Evolutionary conservation across 2,329 filamentous ascomycete genomes (phyloP).

Genomic region (Exutisphaerella laricina): DNA sequence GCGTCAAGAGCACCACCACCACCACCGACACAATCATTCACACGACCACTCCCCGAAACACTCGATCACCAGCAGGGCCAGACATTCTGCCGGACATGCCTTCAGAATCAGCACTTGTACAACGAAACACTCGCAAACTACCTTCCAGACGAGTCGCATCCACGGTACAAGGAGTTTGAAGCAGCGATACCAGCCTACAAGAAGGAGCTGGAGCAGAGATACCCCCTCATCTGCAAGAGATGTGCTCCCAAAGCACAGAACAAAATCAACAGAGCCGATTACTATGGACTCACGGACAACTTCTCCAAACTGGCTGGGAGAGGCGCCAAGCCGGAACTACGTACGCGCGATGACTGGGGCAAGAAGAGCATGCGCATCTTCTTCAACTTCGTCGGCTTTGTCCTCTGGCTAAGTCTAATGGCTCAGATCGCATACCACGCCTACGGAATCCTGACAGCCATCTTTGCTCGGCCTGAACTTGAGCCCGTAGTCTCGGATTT

Average conservation of each 20-base stretch:
- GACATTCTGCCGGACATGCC: slow-evolving; percentile 68
- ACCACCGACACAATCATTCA: slow-evolving; percentile 14
- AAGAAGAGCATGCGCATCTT: slow-evolving; percentile 29
- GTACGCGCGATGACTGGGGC: slow-evolving; percentile 41
- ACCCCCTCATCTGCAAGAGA: slow-evolving; percentile 78
- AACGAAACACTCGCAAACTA: slow-evolving; percentile 74
- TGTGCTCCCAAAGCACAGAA: slow-evolving; percentile 69
- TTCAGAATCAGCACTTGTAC: slow-evolving; percentile 83
- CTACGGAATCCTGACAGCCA: slow-evolving; percentile 21
- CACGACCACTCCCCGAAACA: slow-evolving; percentile 21
- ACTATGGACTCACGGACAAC: slow-evolving; percentile 29
- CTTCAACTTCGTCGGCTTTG: slow-evolving; percentile 20
- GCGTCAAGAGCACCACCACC: slow-evolving; percentile 20
- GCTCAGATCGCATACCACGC: slow-evolving; percentile 28
- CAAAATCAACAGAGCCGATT: slow-evolving; percentile 30
- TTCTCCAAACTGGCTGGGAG: slow-evolving; percentile 55
- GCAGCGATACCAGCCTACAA: slow-evolving; percentile 65
- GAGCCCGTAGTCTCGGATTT: slow-evolving; percentile 9
- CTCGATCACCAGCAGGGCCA: slow-evolving; percentile 37
- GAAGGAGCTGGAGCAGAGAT: slow-evolving; percentile 68
- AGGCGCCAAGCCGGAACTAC: slow-evolving; percentile 36
- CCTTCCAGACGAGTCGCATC: slow-evolving; percentile 59
- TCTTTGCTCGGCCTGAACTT: slow-evolving; percentile 2
- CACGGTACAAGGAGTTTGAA: slow-evolving; percentile 64
- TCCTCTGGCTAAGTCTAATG: slow-evolving; percentile 20